These are phyloP conservation scores for Cyclotella cryptica DNA, from an alignment of 108 stramenopile species.

Conservation along the genomic window DNA sequence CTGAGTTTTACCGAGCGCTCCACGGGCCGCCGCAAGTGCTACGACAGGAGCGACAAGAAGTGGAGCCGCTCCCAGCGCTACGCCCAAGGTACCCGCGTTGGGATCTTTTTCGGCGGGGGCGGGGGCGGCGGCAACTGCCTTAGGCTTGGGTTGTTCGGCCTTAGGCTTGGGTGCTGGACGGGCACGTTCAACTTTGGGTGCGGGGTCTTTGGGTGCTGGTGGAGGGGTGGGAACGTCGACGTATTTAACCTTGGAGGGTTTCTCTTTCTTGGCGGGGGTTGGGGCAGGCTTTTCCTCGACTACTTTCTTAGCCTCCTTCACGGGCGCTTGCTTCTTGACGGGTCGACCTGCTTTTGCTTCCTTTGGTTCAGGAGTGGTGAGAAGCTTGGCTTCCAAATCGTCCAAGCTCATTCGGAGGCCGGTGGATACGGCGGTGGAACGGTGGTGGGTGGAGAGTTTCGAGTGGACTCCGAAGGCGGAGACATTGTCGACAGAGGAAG, in stretches of 20 bases:
- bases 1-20: constrained; percentile 59
- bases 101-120: constrained; percentile 48
- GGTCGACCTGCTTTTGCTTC: constrained; percentile 29
- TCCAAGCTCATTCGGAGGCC: constrained; percentile 44
- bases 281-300: constrained; percentile 6
- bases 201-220: background rate
- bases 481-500: constrained; percentile 46
- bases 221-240: constrained; percentile 29
- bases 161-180: constrained; percentile 37
- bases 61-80: constrained; percentile 86
- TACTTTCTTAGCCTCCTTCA: constrained; percentile 30
- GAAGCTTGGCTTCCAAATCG: constrained; percentile 55
- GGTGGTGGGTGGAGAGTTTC: constrained; percentile 43
- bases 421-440: constrained; percentile 22
- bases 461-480: constrained; percentile 59
- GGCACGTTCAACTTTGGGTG: constrained; percentile 4
- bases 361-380: constrained; percentile 34
- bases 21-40: constrained; percentile 70
- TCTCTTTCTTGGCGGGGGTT: constrained; percentile 18
- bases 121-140: constrained; percentile 16
- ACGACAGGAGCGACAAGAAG: constrained; percentile 68
- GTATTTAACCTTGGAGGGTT: constrained; percentile 15
- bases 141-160: constrained; percentile 44
- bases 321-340: constrained; percentile 23
- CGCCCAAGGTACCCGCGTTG: constrained; percentile 66